Base-by-base conservation (phyloP, 2,329 filamentous ascomycete genomes). In the Colletotrichum eremochloae region DNA sequence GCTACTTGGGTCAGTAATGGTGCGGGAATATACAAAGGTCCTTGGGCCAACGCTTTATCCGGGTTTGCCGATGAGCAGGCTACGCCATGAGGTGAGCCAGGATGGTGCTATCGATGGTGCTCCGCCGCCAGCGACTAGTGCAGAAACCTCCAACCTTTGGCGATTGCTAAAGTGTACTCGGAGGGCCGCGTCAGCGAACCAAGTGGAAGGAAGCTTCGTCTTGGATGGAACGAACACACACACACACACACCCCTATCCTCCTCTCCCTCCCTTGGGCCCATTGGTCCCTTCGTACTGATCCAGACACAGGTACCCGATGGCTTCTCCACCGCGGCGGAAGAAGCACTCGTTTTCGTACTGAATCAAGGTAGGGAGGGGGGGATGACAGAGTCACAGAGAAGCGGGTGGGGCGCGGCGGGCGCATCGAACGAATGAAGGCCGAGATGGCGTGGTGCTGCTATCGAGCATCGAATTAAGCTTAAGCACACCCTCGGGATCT, bases 381-480 rank as follows among this genome's bases (percentile, higher is more conserved):
- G 40, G n/a, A 48, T 48, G 46, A 48, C 46, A 48, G 46, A 48
- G 46, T 48, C 46, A 48, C n/a, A 63, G 24, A 44, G 20, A n/a
- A 38, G n/a, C 12, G 20, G 42, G 67, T 71, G 67, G 70, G 44
- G 40, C 53, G 18, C 18, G 20, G 24, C 38, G 67, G 46, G 48
- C 42, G 38, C 33, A 24, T 70, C 62, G 60, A 70, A 66, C 70
- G 70, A 72, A 72, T 72, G 46, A 66, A 60, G 70, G 8, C 50
- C 61, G 60, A 58, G 36, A 56, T 66, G 70, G 67, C 70, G 60
- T 62, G 60, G 58, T 72, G 67, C 68, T 72, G 61, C 65, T 61
- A 72, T 48, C 60, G 60, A 70, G 70, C 53, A 64, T 69, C 70
- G 70, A 72, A 72, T 71, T 72, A 72, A 72, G 70, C 70, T 72